Evolutionary conservation across 805 yeast genomes (phyloP).

Genomic region (Cyberlindnera sargentensis): DNA sequence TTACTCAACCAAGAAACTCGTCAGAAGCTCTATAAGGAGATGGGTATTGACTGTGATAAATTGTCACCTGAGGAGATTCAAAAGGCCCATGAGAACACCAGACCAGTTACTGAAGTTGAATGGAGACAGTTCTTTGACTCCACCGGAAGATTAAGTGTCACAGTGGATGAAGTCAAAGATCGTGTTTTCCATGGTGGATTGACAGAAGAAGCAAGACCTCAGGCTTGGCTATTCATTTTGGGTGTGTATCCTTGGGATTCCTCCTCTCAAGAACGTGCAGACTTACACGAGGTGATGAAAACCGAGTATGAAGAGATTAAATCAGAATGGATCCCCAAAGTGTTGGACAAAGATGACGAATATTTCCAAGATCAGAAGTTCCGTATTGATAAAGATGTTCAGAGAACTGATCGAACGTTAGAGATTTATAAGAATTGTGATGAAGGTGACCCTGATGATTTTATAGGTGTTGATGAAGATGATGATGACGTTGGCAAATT

Average conservation of each 20-base stretch:
- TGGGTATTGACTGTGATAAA: conserved; percentile 49
- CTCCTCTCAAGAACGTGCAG: conserved; percentile 57
- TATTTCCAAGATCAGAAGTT: conserved; percentile 87
- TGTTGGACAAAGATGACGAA: conserved; percentile 46
- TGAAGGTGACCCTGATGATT: conserved; percentile 27
- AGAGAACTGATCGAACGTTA: conserved; percentile 79
- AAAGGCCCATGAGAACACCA: conserved; percentile 51
- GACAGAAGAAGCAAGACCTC: conserved; percentile 46
- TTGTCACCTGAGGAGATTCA: conserved; percentile 54
- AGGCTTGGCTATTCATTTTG: conserved; percentile 82
- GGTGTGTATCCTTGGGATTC: conserved; percentile 90
- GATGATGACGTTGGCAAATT: conserved; percentile 52
- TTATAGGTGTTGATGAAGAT: conserved; percentile 14
- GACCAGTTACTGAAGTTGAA: conserved; percentile 61
- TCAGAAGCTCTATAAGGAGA: conserved; percentile 47
- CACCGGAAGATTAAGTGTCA: conserved; percentile 62
- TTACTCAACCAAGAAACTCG: conserved; percentile 54
- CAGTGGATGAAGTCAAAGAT: conserved; percentile 72
- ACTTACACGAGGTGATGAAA: conserved; percentile 47
- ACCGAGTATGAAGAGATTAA: conserved; percentile 59
- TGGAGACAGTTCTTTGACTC: conserved; percentile 84
- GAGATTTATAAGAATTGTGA: conserved; percentile 45
- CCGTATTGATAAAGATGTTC: conserved; percentile 89
- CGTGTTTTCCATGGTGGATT: conserved; percentile 90
- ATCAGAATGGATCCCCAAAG: conserved; percentile 55